phyloP scores from a whole-genome alignment of 345 rosid species.

The Moricandia moricandioides region DNA sequence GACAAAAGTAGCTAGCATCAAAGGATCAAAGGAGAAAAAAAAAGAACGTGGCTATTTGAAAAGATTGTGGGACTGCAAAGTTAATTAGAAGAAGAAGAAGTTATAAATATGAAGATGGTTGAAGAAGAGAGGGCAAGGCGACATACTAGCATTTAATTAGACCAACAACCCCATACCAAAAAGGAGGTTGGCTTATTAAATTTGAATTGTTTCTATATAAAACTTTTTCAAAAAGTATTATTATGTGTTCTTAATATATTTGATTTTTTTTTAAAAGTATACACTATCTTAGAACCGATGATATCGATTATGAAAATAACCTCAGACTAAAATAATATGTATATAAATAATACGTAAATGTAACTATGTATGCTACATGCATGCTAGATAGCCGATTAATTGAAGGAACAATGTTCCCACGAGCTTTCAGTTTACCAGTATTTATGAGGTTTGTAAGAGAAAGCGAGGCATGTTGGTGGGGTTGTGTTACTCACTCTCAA shows the following conservation, averaged over 20 bases:
- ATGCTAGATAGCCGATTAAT: constrained; percentile 23
- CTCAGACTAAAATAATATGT: too few species aligned
- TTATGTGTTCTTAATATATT: constrained; percentile 41
- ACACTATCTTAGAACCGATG: neutral
- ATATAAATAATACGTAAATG: neutral
- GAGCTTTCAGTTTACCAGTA: constrained; percentile 46
- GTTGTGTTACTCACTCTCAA: constrained; percentile 30
- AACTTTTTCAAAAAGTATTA: neutral
- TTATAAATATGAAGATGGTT: constrained; percentile 37
- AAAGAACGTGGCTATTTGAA: constrained; percentile 6
- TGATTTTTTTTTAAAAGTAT: neutral
- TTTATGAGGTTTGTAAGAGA: constrained; percentile 47
- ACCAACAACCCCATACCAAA: constrained; percentile 74
- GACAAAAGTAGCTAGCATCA: neutral
- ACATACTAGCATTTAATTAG: constrained; percentile 60
- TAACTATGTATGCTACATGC: neutral
- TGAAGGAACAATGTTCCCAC: constrained; percentile 37
- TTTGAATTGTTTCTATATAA: constrained; percentile 34
- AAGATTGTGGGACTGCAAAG: constrained; percentile 8
- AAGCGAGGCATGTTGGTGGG: constrained; percentile 41
- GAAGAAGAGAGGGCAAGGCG: constrained; percentile 15
- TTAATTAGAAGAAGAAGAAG: constrained; percentile 27
- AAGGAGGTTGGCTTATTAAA: constrained; percentile 51
- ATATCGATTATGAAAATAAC: neutral
- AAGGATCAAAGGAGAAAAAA: neutral